A percentile compares a stretch with the other conserved stretches of the same genome.
Conservation (phyloP, 805 yeast genomes). For the Suhomyces kilbournensis region DNA sequence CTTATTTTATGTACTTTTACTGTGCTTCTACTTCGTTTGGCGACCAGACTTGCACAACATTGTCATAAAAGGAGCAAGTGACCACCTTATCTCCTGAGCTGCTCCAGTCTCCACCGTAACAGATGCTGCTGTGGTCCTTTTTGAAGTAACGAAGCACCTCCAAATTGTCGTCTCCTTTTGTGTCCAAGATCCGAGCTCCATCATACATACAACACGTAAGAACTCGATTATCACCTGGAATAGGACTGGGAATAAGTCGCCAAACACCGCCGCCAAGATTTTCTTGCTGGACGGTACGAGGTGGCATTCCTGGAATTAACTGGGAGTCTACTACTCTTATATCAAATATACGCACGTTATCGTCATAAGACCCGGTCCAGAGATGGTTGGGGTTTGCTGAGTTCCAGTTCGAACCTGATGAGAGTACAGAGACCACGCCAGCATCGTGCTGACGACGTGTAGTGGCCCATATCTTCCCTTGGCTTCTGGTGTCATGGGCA, state of each 20-base stretch:
- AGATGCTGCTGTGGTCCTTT: slow-evolving; percentile 84
- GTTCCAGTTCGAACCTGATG: slow-evolving; percentile 43
- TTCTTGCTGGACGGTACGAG: slow-evolving; percentile 41
- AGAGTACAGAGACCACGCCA: slow-evolving; percentile 82
- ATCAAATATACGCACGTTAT: slow-evolving; percentile 66
- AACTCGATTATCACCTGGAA: slow-evolving; percentile 33
- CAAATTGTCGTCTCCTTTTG: slow-evolving; percentile 18
- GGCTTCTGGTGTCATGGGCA: slow-evolving; percentile 62
- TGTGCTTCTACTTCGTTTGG: slow-evolving; percentile 11
- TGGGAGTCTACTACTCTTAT: slow-evolving; percentile 50
- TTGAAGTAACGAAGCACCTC: slow-evolving; percentile 46
- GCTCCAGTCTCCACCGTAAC: slow-evolving; percentile 93
- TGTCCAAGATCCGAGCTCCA: slow-evolving; percentile 71
- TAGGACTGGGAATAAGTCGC: slow-evolving; percentile 71
- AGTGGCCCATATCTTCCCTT: slow-evolving; percentile 38
- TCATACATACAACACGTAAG: slow-evolving; percentile 93
- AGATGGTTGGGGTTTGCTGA: slow-evolving; percentile 43
- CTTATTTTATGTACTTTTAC: neutral
- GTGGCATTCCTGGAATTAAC: slow-evolving; percentile 47
- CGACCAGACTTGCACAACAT: slow-evolving; percentile 74
- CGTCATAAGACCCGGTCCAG: slow-evolving; percentile 94
- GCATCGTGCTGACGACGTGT: slow-evolving; percentile 72
- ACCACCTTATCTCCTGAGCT: slow-evolving; percentile 47
- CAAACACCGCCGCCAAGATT: slow-evolving; percentile 93
- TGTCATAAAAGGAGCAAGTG: slow-evolving; percentile 92